Evolutionary conservation across 1,284 basidiomycete genomes (phyloP), one percentile per base, ranked within the genome.

Genomic region (Pascua guehoae): DNA sequence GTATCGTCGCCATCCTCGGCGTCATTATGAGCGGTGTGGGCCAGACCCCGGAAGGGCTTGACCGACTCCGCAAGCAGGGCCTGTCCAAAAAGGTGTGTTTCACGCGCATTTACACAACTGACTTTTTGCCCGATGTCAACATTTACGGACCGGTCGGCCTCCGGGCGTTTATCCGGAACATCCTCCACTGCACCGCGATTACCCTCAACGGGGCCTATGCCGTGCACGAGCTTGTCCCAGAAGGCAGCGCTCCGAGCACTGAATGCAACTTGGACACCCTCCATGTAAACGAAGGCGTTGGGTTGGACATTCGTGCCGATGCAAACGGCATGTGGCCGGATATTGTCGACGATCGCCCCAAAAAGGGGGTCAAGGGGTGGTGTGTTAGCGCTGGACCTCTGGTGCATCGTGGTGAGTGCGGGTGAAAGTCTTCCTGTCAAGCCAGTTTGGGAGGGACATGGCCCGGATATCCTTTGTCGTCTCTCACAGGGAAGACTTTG

Each of bases 81-180:
- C 56, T 58, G n/a, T 46, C 42, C 17, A 75, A 75, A 50, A 69
- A 66, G 48, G 70, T 70, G 49, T 49, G 63, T 57, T 39, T 15
- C 4, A 58, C 12, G 38, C 62, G 4, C 10, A 66, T 5, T 15
- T 16, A 16, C 44, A 39, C 47, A 45, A 41, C 57, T 60, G 41
- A 52, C 8, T 41, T 58, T 58, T 48, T 51, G 83, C 82, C 85
- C 0, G 81, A 79, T 46, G 78, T 94, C 44, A 85, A 93, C 56
- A 83, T 95, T 39, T 94, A 87, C 67, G 91, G 91, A 0, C 91
- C 91, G 0, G 83, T 84, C 3, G 91, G 91, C 12, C 77, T 94
- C n/a, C 85, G 92, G 42, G 77, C 80, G 24, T 87, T 94, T 72
- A 78, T 95, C 17, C 86, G 92, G 40, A 83, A 83, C 41, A 85